These are phyloP conservation scores for Ceratobasidium sp. DNA, from an alignment of 1,284 basidiomycete genomes.

Conservation along the genomic window DNA sequence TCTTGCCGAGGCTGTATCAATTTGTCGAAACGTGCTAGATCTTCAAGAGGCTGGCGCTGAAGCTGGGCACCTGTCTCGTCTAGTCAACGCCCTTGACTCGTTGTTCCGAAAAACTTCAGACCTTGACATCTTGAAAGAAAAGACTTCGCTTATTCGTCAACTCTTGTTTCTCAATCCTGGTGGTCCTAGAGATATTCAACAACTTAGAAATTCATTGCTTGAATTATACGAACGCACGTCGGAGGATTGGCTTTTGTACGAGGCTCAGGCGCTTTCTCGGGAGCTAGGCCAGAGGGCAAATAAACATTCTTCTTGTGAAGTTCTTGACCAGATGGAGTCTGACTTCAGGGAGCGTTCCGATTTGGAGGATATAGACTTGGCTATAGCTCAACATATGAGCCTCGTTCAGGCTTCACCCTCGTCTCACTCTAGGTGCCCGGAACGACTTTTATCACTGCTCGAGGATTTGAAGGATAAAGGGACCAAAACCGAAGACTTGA, in stretches of 20 bases:
- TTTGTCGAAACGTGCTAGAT: background rate
- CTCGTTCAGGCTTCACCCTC: background rate
- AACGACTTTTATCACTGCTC: background rate
- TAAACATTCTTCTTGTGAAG: background rate
- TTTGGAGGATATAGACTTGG: slow-evolving; percentile 1
- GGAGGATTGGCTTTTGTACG: background rate
- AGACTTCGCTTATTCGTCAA: slow-evolving; percentile 8
- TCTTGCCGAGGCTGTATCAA: slow-evolving; percentile 10
- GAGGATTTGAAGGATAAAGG: background rate
- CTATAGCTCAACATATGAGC: slow-evolving; percentile 5
- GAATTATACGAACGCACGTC: slow-evolving; percentile 18
- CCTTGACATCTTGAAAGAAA: slow-evolving; percentile 2
- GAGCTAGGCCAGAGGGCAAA: background rate
- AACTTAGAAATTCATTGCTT: background rate
- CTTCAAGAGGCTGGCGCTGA: background rate
- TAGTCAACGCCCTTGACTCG: background rate
- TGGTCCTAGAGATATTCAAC: background rate
- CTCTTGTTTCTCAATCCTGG: background rate
- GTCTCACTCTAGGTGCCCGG: slow-evolving; percentile 3
- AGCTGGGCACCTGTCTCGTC: background rate
- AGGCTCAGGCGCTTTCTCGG: background rate
- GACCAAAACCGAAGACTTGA: background rate
- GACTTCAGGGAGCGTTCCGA: background rate
- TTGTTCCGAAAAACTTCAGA: background rate
- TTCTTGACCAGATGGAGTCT: slow-evolving; percentile 13